Base-by-base conservation (phyloP, 257 asterid genomes). In the Nicotiana tabacum region DNA sequence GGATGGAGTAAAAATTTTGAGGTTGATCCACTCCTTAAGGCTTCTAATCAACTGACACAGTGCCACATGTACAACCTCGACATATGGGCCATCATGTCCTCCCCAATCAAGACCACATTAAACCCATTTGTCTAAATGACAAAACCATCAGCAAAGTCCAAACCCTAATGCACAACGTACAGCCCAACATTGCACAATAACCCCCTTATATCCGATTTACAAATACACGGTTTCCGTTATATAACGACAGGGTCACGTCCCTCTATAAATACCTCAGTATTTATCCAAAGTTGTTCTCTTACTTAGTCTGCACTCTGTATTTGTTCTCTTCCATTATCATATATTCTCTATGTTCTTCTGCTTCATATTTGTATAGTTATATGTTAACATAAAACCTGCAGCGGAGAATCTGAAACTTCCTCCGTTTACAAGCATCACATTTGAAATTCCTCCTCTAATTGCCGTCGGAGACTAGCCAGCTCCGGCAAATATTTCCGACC, bases 71-170 rank as follows among this genome's bases (percentile, higher is more conserved):
- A 18, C 57, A 29, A 65, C 37, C 13, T 66, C 48, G 94, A 90
- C 97, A 94, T 62, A 79, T 88, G 91, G 97, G 92, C 55, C 97
- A 82, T 8, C 9, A n/a, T 89, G 97, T 88, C 94, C 83, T 81
- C 91, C 81, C 43, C 76, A 79, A 48, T 86, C 88, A 65, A 87
- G 89, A 89, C 93, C 87, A 77, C 67, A 65, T 18, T 46, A 27
- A 15, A 51, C 32, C 78, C 83, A 16, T 66, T 81, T 81, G 67
- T 81, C 78, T 27, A 18, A n/a, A 32, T 80, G 66, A n/a, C 84
- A 69, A 53, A 77, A 85, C 78, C 87, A 84, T 83, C 76, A 84
- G 85, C 39, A 88, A 33, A 55, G 91, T 83, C 86, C 84, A 78
- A 86, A 18, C 3, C 61, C 8, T 58, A 0, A 10, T 53, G 6